Base-by-base conservation (phyloP, 495 filamentous ascomycete species). In the Rhizodiscina lignyota region DNA sequence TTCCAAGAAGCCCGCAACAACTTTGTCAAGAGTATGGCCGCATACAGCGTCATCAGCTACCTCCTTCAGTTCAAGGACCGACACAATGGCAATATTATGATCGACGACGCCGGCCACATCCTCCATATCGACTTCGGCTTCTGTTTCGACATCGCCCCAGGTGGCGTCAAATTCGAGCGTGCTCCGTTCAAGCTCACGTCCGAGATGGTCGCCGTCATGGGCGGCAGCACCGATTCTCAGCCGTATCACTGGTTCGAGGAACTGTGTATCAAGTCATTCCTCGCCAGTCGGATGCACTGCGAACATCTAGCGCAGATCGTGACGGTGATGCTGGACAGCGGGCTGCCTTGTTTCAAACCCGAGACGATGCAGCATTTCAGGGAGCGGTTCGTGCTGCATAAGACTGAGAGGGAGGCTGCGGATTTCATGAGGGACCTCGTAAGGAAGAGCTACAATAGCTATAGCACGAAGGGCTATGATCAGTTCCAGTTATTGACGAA, bases 41-140 rank as follows among this genome's bases (percentile, higher is more conserved):
- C 87, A n/a, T 96, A 99, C 56, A 93, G 83, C n/a, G 76, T 96
- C 39, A 94, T 96, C 35, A 89, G 83, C 0, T 96, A 91, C 56
- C 65, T 99, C 5, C 63, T 99, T 19, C 92, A 99, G 50, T 94
- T 99, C 73, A 99, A 99, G 56, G 91, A 99, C 55, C 74, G 91
- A 4, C 91, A 99, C 57, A 99, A 99, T 53, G 91, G 91, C 28
- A 99, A 99, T 58, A 96, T 99, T 61, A 96, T 99, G 91, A 70
- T 99, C 28, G 84, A 96, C 50, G 86, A 94, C 48, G 80, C 77
- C 2, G 91, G 91, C 4, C 89, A 96, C 57, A 93, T 99, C 51
- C 74, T 99, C 15, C 91, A 99, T 57, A 94, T 99, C 53, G 89
- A 99, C 59, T 99, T 99, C 48, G 91, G 91, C 15, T 99, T 99